A percentile compares a stretch with the other conserved stretches of the same genome.
Evolutionary conservation across 2,329 filamentous ascomycete species (phyloP).

Genomic region (Capronia coronata): DNA sequence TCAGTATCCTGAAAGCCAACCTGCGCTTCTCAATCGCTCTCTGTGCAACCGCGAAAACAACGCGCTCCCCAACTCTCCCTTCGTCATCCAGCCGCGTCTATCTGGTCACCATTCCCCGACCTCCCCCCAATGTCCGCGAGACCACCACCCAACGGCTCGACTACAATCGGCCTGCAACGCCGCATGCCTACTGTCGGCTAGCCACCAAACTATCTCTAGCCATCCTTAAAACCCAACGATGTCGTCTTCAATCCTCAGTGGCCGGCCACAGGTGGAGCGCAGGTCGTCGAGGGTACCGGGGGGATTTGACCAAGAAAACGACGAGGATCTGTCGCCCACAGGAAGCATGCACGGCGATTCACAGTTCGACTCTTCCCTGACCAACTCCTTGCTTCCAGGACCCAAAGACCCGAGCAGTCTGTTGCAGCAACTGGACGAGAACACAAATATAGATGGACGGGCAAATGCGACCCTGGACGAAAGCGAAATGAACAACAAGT

Average conservation of each 20-base stretch:
- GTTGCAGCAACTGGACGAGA: conserved; percentile 19
- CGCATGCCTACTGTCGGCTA: conserved; percentile 6
- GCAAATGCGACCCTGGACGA: conserved; percentile 45
- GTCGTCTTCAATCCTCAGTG: conserved; percentile 20
- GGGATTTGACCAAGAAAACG: conserved; percentile 33
- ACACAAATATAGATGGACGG: conserved; percentile 13
- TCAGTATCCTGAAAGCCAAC: no score
- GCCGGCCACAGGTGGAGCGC: conserved; percentile 16
- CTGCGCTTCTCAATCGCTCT: not conserved
- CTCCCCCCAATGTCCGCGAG: conserved; percentile 19
- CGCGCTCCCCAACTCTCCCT: conserved; percentile 10
- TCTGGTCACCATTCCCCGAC: not conserved
- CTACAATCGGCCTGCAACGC: conserved; percentile 11
- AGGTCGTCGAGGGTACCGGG: conserved; percentile 32
- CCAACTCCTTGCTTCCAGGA: conserved; percentile 18
- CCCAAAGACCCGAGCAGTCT: conserved; percentile 25
- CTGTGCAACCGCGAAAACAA: not conserved
- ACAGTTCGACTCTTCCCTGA: conserved; percentile 9
- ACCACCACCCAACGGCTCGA: conserved; percentile 13
- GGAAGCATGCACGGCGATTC: conserved; percentile 20
- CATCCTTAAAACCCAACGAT: conserved; percentile 7
- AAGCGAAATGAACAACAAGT: conserved; percentile 52
- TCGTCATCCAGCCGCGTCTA: conserved; percentile 11
- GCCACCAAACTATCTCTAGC: not conserved
- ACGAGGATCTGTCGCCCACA: conserved; percentile 21